A percentile compares a stretch with the other conserved stretches of the same genome.
These are phyloP conservation scores for Aspergillus pseudoglaucus DNA, from an alignment of 2,329 filamentous ascomycete genomes.

Conservation along the genomic window DNA sequence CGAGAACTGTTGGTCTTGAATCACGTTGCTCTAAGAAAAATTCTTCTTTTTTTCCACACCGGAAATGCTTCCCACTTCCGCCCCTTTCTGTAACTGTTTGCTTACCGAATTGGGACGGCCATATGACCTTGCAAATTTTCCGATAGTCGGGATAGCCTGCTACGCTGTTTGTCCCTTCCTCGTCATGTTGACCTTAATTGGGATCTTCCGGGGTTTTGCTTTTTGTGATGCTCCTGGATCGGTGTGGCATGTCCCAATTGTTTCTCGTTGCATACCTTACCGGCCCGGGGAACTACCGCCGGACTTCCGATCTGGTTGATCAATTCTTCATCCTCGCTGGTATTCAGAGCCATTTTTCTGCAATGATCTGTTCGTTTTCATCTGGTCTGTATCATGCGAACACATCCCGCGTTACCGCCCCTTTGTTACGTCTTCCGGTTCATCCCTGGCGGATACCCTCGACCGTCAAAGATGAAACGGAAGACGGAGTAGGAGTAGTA, in stretches of 20 bases:
- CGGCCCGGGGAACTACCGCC: not conserved
- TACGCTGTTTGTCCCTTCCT: not conserved
- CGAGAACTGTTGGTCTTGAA: not conserved
- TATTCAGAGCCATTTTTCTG: not conserved
- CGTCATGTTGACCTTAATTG: not conserved
- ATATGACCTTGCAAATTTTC: slow-evolving; percentile 1
- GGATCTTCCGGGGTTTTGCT: not conserved
- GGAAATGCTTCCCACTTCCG: not conserved
- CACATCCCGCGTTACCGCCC: not conserved
- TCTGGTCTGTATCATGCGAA: not conserved
- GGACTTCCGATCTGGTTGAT: slow-evolving; percentile 1
- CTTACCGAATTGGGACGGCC: not conserved
- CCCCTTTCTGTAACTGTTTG: not conserved
- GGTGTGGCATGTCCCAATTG: not conserved
- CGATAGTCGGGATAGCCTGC: not conserved
- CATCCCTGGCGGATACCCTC: not conserved
- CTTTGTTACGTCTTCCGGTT: not conserved
- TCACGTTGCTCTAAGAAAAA: not conserved
- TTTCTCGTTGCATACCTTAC: not conserved
- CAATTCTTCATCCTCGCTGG: not conserved
- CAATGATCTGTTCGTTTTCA: not conserved
- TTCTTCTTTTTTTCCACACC: not conserved
- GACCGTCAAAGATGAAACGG: not conserved
- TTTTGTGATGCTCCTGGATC: not conserved
- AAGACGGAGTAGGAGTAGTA: not conserved